Base-by-base conservation (phyloP, 2,329 filamentous ascomycete genomes). In the Claviceps arundinis region DNA sequence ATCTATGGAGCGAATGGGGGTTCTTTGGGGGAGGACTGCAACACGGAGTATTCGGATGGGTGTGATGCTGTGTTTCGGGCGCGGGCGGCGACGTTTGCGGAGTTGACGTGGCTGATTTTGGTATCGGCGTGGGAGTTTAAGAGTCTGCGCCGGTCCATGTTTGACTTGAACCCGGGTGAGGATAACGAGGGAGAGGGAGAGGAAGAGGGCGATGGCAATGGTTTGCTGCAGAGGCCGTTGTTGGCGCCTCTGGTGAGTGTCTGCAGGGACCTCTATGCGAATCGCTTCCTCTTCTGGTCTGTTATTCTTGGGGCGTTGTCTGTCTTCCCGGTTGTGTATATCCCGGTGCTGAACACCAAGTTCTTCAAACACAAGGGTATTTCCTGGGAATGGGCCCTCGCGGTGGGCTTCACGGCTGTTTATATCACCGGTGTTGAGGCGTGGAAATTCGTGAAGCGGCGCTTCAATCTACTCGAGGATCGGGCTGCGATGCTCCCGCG, bases 121-220 rank as follows among this genome's bases (percentile, higher is more conserved):
- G 75, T 89, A 61, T 80, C 84, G 1, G 85, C 85, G 2, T 89
- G 85, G 85, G 84, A 89, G 68, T 85, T 87, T 69, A 83, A 87
- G 68, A 78, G 83, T 60, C 77, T 87, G 62, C 79, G 82, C 5
- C 80, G 83, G 14, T 85, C 81, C 45, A 76, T 89, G 68, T 87
- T 89, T 73, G 74, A 76, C 44, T 78, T 88, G 61, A 72, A 81
- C 59, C 74, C 77, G 1, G 70, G 75, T 26, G 70, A 73, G 63
- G 62, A 66, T 11, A 8, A 30, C 42, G n/a, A 8, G 14, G 11
- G 7, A 44, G 9, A 13, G 24, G 19, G 7, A 26, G 11, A 6
- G 24, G 5, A 8, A 44, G 13, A 34, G 30, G 3, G 26, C 8
- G 26, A 30, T 3, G 2, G 26, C 8, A 4, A 11, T 34, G 30